Evolutionary conservation across 371 early-diverging fungal species (phyloP).

Genomic region (Rhizomucor miehei): DNA sequence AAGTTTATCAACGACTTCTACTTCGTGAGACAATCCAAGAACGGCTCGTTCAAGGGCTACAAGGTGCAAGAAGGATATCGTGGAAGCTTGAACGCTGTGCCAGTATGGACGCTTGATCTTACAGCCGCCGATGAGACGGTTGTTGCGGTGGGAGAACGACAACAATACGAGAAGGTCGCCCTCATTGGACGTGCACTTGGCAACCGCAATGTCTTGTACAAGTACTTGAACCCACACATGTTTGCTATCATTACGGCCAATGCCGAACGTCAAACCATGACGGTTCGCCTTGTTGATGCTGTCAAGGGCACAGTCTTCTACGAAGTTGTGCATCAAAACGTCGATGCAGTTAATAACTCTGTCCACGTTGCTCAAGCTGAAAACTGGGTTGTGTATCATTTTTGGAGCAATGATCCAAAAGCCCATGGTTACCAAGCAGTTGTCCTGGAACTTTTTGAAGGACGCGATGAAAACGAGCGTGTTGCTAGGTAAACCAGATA

Average conservation of each 20-base stretch:
- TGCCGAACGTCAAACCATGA: conserved; percentile 30
- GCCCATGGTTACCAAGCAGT: conserved; percentile 60
- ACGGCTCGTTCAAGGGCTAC: conserved; percentile 43
- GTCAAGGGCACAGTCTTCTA: conserved; percentile 84
- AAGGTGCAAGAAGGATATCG: conserved; percentile 50
- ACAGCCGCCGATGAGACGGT: conserved; percentile 54
- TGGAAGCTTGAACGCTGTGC: conserved; percentile 49
- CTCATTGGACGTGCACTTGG: conserved; percentile 90
- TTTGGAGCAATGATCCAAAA: conserved; percentile 75
- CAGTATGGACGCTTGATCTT: conserved; percentile 60
- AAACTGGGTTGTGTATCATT: conserved; percentile 87
- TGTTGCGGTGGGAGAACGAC: conserved; percentile 40
- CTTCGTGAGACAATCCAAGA: conserved; percentile 46
- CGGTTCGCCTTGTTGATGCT: conserved; percentile 78
- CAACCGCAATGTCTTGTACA: conserved; percentile 92
- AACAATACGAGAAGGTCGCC: conserved; percentile 62
- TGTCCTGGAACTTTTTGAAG: conserved; percentile 86
- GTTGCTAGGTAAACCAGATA: conserved; percentile 55
- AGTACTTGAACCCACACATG: conserved; percentile 93
- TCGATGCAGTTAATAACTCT: conserved; percentile 51
- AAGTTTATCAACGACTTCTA: conserved; percentile 50
- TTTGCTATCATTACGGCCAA: conserved; percentile 61
- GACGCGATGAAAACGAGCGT: conserved; percentile 69
- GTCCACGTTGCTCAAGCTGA: conserved; percentile 74
- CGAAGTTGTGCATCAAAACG: conserved; percentile 64